phyloP scores from a whole-genome alignment of 2,329 filamentous ascomycete species.

The Epichloe coenophiala region DNA sequence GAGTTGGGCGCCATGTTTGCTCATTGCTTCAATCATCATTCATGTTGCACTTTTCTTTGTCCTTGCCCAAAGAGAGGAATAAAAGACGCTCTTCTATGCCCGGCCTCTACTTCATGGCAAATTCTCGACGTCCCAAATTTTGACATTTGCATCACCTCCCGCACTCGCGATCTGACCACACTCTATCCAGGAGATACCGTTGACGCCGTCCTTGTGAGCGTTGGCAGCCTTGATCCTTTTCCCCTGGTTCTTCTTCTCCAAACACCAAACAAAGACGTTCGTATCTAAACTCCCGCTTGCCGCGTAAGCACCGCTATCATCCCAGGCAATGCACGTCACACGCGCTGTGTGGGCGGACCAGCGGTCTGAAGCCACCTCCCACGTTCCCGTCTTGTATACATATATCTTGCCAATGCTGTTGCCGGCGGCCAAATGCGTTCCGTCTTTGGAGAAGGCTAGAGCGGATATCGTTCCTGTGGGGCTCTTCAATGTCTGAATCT shows the following conservation, averaged over 20 bases:
- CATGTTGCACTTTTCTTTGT: neutral
- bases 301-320: slow-evolving; percentile 60
- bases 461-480: slow-evolving; percentile 62
- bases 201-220: slow-evolving; percentile 92
- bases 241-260: slow-evolving; percentile 63
- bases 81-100: neutral
- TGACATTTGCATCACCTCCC: slow-evolving; percentile 81
- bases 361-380: slow-evolving; percentile 65
- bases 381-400: slow-evolving; percentile 50
- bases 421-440: slow-evolving; percentile 68
- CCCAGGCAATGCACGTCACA: slow-evolving; percentile 57
- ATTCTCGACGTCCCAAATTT: slow-evolving; percentile 54
- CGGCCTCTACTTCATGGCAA: slow-evolving; percentile 15
- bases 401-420: slow-evolving; percentile 78
- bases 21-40: neutral
- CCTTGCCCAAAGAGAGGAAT: neutral
- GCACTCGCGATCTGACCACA: slow-evolving; percentile 60
- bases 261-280: slow-evolving; percentile 83
- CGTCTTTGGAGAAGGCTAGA: slow-evolving; percentile 70
- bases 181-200: slow-evolving; percentile 69
- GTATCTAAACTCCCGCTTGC: slow-evolving; percentile 82
- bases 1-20: neutral
- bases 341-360: slow-evolving; percentile 49
- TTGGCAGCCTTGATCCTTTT: slow-evolving; percentile 73
- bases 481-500: slow-evolving; percentile 46